Evolutionary conservation across 2,329 filamentous ascomycete genomes (phyloP), one percentile per base, ranked within the genome.

Genomic region (Botryotinia globosa): DNA sequence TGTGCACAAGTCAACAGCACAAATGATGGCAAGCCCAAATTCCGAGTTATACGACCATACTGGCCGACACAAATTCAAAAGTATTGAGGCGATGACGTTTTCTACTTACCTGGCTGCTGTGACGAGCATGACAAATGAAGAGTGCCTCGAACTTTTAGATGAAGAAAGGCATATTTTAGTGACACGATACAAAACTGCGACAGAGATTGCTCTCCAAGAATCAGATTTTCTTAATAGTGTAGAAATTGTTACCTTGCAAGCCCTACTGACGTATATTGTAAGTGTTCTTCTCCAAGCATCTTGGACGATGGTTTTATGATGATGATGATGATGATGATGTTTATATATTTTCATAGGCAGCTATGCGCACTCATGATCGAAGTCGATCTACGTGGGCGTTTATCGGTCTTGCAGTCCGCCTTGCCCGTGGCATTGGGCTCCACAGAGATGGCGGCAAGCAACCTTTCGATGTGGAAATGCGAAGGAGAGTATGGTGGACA

Each of bases 181-280:
- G 34, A 45, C 70, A 20, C 56, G 67, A 32, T 75, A 73, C 45
- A 73, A 73, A 69, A 56, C 48, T 29, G 59, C 69, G 14, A 72
- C 65, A 18, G 75, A 76, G 61, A 44, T 58, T 39, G 74, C 75
- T n/a, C 65, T 76, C n/a, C 58, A 48, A 10, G 59, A 92, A 62
- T 87, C 90, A 5, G 87, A 89, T 74, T 86, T 92, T 68, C 79
- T 92, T 2, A 88, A 86, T 72, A 89, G 87, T 12, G 87, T 89
- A 73, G 90, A 89, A 77, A 82, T 89, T 32, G 82, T 89, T 54
- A 85, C 91, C 16, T 81, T 92, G 25, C 89, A 91, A 79, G 87
- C 89, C 0, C 86, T 90, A 54, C 83, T 89, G 16, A 81, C 91
- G 51, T 91, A 90, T 77, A 80, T 92, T 37, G 87, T 89, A 61